Conservation (phyloP, 1,284 basidiomycete genomes). For the Sporisorium reilianum region DNA sequence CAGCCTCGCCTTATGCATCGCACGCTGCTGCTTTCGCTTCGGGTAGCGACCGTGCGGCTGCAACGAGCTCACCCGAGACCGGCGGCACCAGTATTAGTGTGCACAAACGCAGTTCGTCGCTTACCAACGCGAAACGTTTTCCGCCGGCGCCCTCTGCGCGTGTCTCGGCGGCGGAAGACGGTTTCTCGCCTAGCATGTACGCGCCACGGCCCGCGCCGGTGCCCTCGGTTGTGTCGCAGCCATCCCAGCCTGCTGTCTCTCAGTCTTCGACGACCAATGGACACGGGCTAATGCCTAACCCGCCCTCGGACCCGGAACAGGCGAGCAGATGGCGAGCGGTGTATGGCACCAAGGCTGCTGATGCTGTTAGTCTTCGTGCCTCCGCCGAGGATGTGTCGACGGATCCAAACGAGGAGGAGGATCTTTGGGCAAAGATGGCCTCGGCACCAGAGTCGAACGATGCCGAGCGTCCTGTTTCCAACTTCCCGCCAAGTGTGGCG, state of each 20-base stretch:
- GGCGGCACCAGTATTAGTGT: constrained; percentile 32
- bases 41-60: constrained; percentile 28
- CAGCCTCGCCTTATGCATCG: constrained; percentile 19
- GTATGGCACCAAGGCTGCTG: constrained; percentile 39
- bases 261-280: constrained; percentile 9
- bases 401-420: constrained; percentile 44
- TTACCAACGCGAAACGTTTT: constrained; percentile 20
- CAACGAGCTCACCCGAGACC: constrained; percentile 36
- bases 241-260: background rate
- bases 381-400: constrained; percentile 30
- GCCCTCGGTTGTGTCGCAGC: constrained; percentile 5
- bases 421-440: constrained; percentile 60
- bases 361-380: constrained; percentile 30
- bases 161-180: constrained; percentile 11
- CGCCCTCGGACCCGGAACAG: constrained; percentile 38
- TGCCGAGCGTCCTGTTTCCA: constrained; percentile 28
- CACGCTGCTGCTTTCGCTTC: constrained; percentile 26
- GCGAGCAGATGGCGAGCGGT: constrained; percentile 45
- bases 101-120: constrained; percentile 33
- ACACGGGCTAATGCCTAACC: constrained; percentile 30
- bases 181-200: constrained; percentile 10
- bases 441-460: constrained; percentile 12
- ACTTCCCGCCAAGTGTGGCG: constrained; percentile 29
- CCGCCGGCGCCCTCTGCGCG: constrained; percentile 10
- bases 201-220: constrained; percentile 32